Percentiles rank a stretch among this genome's conserved stretches.
Conservation (phyloP, 495 filamentous ascomycete genomes). For the Talaromyces thailandensis region DNA sequence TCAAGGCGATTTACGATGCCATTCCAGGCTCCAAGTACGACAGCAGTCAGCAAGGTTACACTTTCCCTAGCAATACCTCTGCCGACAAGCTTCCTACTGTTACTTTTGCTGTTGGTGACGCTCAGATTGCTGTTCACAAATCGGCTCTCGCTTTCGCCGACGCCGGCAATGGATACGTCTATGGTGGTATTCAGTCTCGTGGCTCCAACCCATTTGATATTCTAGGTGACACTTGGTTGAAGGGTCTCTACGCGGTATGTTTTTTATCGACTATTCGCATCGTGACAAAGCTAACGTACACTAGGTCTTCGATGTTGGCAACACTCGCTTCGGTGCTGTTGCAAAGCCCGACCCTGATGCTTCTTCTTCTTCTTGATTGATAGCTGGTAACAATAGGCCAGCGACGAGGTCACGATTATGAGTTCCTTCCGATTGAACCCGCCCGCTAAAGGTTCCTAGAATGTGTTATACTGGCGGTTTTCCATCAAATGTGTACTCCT, state of each 20-base stretch:
- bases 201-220: constrained; percentile 62
- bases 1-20: constrained; percentile 58
- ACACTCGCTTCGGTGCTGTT: constrained; percentile 53
- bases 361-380: background rate
- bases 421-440: background rate
- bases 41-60: constrained; percentile 54
- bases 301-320: constrained; percentile 70
- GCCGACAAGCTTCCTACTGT: constrained; percentile 54
- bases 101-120: constrained; percentile 57
- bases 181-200: constrained; percentile 69
- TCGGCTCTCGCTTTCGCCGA: constrained; percentile 60
- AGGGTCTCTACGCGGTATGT: constrained; percentile 60
- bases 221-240: constrained; percentile 65
- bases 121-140: constrained; percentile 61
- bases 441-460: background rate
- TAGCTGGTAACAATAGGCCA: background rate
- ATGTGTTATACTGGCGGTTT: background rate
- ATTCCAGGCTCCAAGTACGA: constrained; percentile 64
- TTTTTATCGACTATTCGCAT: background rate
- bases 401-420: background rate
- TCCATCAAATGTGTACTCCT: background rate
- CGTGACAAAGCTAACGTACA: constrained; percentile 3
- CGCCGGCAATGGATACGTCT: constrained; percentile 50
- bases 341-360: background rate
- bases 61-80: constrained; percentile 51